Evolutionary conservation across 1,284 basidiomycete species (phyloP), one percentile per base, ranked within the genome.

Genomic region (Melanopsichium pennsylvanicum): DNA sequence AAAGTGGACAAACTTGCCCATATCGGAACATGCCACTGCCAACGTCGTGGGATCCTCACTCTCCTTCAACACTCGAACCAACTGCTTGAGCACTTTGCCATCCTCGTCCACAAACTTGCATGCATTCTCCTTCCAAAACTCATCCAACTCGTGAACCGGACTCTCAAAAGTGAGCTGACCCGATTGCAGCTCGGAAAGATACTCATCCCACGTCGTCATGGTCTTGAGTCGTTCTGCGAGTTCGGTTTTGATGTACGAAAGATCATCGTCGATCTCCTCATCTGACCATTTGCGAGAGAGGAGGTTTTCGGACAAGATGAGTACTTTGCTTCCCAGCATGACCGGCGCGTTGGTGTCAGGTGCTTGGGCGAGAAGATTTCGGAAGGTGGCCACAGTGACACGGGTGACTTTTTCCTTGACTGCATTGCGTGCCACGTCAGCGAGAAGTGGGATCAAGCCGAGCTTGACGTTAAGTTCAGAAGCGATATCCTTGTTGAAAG

Each of bases 321-420:
- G 85, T 3, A 93, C 85, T 77, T 92, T 88, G 5, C 89, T 87
- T 10, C 94, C 92, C 22, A 98, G 86, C 91, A 98, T 93, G 4
- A 92, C 88, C 15, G 93, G 90, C 10, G 97, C 85, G 80, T 97
- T 98, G 25, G 86, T 87, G 0, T 86, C 84, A 1, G 92, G 89
- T 1, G 91, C 90, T 76, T 91, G 90, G 23, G 85, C 84, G 13
- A 97, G 87, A 25, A 97, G 85, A 81, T 97, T 97, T 27, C 59
- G 56, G 25, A 97, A 91, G 0, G 93, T 94, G 7, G 95, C 92
- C 10, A 97, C 86, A 46, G 95, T 88, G n/a, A 98, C 90, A 16
- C 95, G 89, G 61, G 93, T 90, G 23, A 98, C 92, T 82, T 99
- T 99, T 83, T 98, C 95, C 83, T 99, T 99, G 36, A 92, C 90